phyloP scores from a whole-genome alignment of 257 asterid species.

The Solanum peruvianum region DNA sequence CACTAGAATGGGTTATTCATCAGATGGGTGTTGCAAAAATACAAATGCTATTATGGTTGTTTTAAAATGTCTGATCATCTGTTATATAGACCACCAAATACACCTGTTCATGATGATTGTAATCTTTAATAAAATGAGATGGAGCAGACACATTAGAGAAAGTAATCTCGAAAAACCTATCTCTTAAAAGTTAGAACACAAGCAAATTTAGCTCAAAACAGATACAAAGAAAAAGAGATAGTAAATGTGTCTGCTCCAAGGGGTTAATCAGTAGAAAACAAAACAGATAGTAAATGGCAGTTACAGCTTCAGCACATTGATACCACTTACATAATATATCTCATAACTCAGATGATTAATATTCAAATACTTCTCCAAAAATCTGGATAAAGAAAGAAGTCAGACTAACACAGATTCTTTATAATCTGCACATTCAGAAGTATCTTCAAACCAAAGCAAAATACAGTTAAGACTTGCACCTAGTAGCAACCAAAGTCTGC shows the following conservation, averaged over 20 bases:
- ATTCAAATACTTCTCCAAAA: not conserved
- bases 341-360: not conserved
- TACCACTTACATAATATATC: not conserved
- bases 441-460: not conserved
- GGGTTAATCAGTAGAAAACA: not conserved
- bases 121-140: not conserved
- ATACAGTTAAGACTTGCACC: not conserved
- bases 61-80: not conserved
- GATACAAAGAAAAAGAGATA: not conserved
- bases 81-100: not conserved
- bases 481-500: not conserved
- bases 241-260: not conserved
- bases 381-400: not conserved
- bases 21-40: not conserved
- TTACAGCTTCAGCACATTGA: not conserved
- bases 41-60: not conserved
- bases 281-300: not conserved
- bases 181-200: not conserved
- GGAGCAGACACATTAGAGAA: not conserved
- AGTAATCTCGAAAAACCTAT: not conserved
- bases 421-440: not conserved
- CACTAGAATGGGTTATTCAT: not conserved
- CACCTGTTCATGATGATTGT: not conserved
- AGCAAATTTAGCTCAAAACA: not conserved
- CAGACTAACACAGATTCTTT: not conserved